Percentiles rank a stretch among this genome's conserved stretches.
These are phyloP conservation scores for Zygotorulaspora florentina DNA, from an alignment of 805 yeast genomes.

Conservation along the genomic window DNA sequence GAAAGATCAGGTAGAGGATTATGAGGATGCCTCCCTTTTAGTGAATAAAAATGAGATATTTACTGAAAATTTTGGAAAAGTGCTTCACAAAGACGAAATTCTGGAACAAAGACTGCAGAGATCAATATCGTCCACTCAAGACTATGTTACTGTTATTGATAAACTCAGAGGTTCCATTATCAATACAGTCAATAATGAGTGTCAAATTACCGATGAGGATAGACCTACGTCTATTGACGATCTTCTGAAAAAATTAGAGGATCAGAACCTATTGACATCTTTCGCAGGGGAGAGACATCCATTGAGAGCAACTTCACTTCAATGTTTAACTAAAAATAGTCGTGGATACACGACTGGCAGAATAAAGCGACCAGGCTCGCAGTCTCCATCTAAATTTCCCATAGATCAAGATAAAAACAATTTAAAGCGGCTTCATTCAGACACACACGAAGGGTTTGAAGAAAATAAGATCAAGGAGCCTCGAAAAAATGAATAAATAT, in stretches of 20 bases:
- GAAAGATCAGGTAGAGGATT: constrained; percentile 16
- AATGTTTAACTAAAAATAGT: constrained; percentile 3
- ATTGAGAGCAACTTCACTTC: constrained; percentile 8
- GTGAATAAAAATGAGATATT: constrained; percentile 15
- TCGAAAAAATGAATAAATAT: constrained; percentile 3
- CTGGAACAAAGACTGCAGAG: constrained; percentile 13
- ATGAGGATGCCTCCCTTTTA: constrained; percentile 12
- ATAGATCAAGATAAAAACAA: background rate
- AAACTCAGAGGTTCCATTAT: constrained; percentile 8
- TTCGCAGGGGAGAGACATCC: constrained; percentile 7
- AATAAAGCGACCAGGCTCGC: constrained; percentile 2
- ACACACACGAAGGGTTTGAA: constrained; percentile 8
- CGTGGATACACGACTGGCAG: constrained; percentile 3
- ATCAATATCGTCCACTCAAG: constrained; percentile 7
- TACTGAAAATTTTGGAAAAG: constrained; percentile 17
- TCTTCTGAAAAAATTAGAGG: constrained; percentile 6
- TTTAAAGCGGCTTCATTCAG: constrained; percentile 8
- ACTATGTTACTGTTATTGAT: constrained; percentile 8
- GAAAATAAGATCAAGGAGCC: constrained; percentile 10
- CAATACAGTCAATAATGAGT: constrained; percentile 2
- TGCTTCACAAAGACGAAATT: constrained; percentile 16
- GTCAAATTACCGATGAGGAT: background rate
- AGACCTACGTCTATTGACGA: constrained; percentile 2
- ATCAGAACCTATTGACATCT: background rate
- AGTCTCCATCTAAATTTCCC: constrained; percentile 10